A percentile compares a stretch with the other conserved stretches of the same genome.
Conservation (phyloP, 78 protist genomes). For the Protostelium mycophagum region DNA sequence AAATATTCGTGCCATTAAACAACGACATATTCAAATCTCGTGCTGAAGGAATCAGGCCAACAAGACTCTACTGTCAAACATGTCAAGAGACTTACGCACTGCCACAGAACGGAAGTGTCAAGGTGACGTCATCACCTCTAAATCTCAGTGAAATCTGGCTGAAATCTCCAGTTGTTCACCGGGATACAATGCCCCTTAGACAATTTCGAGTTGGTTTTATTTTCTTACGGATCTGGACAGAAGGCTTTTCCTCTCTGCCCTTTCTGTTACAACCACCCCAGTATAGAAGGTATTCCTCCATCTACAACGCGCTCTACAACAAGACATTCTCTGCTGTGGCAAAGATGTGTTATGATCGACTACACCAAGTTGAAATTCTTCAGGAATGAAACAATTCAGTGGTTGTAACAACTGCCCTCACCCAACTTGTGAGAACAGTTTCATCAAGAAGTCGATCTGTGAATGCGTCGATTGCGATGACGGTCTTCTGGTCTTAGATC, state of each 20-base stretch:
- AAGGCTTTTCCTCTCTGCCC: slow-evolving; percentile 13
- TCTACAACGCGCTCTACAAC: not conserved
- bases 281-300: not conserved
- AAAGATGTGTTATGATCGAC: not conserved
- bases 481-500: slow-evolving; percentile 5
- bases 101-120: slow-evolving; percentile 32
- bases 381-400: not conserved
- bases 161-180: slow-evolving; percentile 1
- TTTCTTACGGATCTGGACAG: not conserved
- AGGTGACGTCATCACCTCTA: too few species aligned
- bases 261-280: slow-evolving; percentile 49
- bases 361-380: too few species aligned
- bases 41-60: slow-evolving; percentile 15
- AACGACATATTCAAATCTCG: not conserved
- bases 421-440: not conserved
- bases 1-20: too few species aligned
- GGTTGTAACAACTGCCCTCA: slow-evolving; percentile 14
- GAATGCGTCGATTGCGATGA: slow-evolving; percentile 12
- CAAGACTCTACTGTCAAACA: slow-evolving; percentile 41
- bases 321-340: not conserved
- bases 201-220: slow-evolving; percentile 36
- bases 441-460: not conserved
- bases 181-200: slow-evolving; percentile 42
- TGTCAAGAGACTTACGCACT: slow-evolving; percentile 25
- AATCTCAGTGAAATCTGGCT: not conserved